These are phyloP conservation scores for Piper longum DNA, from an alignment of 164 flowering plant genomes.

Conservation along the genomic window DNA sequence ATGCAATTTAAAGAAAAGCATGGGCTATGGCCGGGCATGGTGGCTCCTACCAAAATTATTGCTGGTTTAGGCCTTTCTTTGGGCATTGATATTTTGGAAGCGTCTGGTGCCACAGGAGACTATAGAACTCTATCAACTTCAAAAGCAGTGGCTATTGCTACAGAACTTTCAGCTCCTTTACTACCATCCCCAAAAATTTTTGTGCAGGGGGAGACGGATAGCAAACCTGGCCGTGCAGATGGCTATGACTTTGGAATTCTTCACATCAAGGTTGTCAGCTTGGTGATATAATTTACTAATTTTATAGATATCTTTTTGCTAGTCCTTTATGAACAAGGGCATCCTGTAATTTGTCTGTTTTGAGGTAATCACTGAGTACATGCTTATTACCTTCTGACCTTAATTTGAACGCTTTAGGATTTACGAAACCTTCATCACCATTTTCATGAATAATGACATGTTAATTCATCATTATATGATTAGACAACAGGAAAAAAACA, in stretches of 20 bases:
- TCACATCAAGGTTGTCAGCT: slow-evolving; percentile 60
- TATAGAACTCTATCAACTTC: slow-evolving; percentile 82
- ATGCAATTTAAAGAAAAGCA: slow-evolving; percentile 68
- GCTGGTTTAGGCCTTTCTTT: slow-evolving; percentile 94
- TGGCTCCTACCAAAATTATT: slow-evolving; percentile 94
- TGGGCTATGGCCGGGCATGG: slow-evolving; percentile 88
- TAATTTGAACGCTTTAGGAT: background rate
- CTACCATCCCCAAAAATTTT: slow-evolving; percentile 54
- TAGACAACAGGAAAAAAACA: too few species aligned
- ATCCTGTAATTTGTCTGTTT: background rate
- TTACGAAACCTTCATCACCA: too few species aligned
- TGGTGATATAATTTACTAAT: background rate
- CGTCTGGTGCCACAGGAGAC: slow-evolving; percentile 98
- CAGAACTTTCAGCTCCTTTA: slow-evolving; percentile 67
- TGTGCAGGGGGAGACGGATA: slow-evolving; percentile 81
- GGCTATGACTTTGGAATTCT: slow-evolving; percentile 97
- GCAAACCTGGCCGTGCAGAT: slow-evolving; percentile 58
- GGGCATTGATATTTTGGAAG: slow-evolving; percentile 89
- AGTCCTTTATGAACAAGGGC: background rate
- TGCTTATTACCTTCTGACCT: background rate
- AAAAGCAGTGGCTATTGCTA: slow-evolving; percentile 78
- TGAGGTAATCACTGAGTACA: background rate
- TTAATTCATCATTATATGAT: too few species aligned
- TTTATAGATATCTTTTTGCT: background rate
- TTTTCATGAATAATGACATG: too few species aligned